Evolutionary conservation across 2,329 filamentous ascomycete species (phyloP).

Genomic region (Fusarium sacchari): DNA sequence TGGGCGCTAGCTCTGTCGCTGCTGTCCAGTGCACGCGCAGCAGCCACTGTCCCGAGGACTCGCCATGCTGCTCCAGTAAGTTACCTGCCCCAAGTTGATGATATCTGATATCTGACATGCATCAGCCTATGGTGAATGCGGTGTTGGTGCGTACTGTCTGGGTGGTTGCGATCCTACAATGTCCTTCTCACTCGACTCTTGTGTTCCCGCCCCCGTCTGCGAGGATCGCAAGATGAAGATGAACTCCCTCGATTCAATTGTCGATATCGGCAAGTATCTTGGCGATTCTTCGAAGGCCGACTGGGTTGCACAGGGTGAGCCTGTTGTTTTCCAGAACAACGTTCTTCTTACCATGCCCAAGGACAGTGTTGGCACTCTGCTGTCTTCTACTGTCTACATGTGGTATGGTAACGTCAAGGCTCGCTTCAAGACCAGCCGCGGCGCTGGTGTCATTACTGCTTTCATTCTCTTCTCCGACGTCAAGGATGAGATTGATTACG

Average conservation of each 20-base stretch:
- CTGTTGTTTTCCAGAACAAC: slow-evolving; percentile 73
- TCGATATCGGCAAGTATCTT: slow-evolving; percentile 82
- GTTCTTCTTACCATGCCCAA: slow-evolving; percentile 90
- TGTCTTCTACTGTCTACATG: slow-evolving; percentile 86
- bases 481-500: slow-evolving; percentile 98
- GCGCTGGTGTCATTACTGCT: slow-evolving; percentile 90
- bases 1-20: slow-evolving; percentile 46
- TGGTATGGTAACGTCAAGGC: slow-evolving; percentile 97
- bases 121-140: slow-evolving; percentile 90
- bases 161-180: slow-evolving; percentile 92
- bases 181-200: slow-evolving; percentile 85
- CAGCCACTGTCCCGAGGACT: slow-evolving; percentile 73
- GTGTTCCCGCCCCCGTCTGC: slow-evolving; percentile 86
- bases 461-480: slow-evolving; percentile 96
- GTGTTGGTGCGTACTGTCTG: slow-evolving; percentile 92
- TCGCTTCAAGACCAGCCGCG: slow-evolving; percentile 84
- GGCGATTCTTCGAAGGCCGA: slow-evolving; percentile 83
- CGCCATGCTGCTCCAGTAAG: slow-evolving; percentile 84
- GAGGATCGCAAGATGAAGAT: slow-evolving; percentile 78
- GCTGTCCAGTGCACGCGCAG: slow-evolving; percentile 57
- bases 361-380: slow-evolving; percentile 84
- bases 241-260: slow-evolving; percentile 73
- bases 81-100: neutral
- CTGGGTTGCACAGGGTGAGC: slow-evolving; percentile 88
- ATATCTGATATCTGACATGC: slow-evolving; percentile 27